Evolutionary conservation across 768 basidiomycete genomes (phyloP), one percentile per base, ranked within the genome.

Genomic region (Lepiota brunneoincarnata): DNA sequence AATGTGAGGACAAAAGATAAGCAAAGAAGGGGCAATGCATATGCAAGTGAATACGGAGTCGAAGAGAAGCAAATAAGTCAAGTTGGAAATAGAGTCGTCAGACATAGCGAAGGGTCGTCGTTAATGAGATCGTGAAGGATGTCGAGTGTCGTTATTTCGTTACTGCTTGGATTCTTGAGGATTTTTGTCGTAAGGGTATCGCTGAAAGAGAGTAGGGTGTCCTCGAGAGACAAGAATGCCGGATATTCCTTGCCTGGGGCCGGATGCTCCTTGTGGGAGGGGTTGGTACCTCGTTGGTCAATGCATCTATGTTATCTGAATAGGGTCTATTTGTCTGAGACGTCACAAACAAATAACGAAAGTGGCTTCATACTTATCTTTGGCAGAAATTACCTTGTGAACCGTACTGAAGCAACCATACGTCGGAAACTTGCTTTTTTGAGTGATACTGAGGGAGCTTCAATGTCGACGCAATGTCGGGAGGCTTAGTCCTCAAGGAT

Each of bases 11-110:
- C 56, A 37, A 84, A 47, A 9, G 86, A 87, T 4, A 82, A 55
- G 3, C 82, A 64, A 28, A 89, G 71, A n/a, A 89, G 71, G 47
- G 85, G 85, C 23, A 87, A 61, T 28, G 78, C 61, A 63, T 87
- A 87, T 37, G 77, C 76, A 26, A 87, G 74, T 21, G 75, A 64
- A 61, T 79, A 81, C 3, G 80, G 64, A 18, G 76, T 72, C 7
- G 79, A 71, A 39, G 76, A 68, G 6, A n/a, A 87, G 67, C 23
- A 86, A 69, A 23, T 67, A 61, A 44, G 73, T 69, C 17, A 78
- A 65, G 42, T 64, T 63, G 20, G 62, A 42, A 47, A 35, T 48
- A 26, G 52, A 54, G 20, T 35, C 18, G 40, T 42, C 28, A 18
- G 52, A 38, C 52, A 54, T 54, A 26, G 18, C 41, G 35, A 18